A percentile compares a stretch with the other conserved stretches of the same genome.
phyloP scores from a whole-genome alignment of 257 asterid species.

The Leptodermis oblonga region DNA sequence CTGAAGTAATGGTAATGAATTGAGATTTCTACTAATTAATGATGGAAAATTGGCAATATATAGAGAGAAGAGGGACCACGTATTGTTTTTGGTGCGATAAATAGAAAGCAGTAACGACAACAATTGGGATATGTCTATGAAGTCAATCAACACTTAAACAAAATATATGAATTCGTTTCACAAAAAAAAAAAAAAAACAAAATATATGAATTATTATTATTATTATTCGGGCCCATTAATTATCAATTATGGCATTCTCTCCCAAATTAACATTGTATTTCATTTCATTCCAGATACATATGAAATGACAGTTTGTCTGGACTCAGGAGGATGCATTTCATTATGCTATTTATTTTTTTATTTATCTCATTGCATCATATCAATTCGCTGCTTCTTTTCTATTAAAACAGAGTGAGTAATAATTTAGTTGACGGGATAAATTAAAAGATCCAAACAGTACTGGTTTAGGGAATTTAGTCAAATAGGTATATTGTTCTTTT shows the following conservation, averaged over 20 bases:
- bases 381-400: no score
- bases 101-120: not conserved
- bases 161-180: not conserved
- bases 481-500: no score
- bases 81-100: not conserved
- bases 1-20: no score
- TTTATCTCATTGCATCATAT: no score
- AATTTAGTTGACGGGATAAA: no score
- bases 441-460: not conserved
- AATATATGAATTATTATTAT: conserved; percentile 5
- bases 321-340: no score
- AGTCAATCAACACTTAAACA: not conserved
- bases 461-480: not conserved
- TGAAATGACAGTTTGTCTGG: not conserved
- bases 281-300: not conserved
- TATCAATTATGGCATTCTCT: not conserved
- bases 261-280: not conserved
- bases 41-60: not conserved
- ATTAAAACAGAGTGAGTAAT: no score
- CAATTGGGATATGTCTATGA: conserved; percentile 4
- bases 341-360: not conserved
- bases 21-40: conserved; percentile 1
- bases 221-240: not conserved
- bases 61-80: conserved; percentile 6
- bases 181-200: not conserved